Percentiles rank a stretch among this genome's conserved stretches.
Conservation (phyloP, 345 rosid genomes). For the Nephelium lappaceum region DNA sequence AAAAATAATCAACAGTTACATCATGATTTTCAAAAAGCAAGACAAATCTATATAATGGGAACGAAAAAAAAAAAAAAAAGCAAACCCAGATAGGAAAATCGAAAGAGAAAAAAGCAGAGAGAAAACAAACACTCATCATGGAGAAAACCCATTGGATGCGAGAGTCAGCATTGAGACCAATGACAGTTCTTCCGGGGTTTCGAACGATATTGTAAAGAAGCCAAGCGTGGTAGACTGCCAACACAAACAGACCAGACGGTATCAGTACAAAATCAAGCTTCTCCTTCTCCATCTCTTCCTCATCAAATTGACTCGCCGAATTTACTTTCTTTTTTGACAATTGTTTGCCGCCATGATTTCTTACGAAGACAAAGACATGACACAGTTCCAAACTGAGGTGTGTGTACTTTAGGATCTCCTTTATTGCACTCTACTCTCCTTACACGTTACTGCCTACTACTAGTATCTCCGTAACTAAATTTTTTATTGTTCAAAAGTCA, state of each 20-base stretch:
- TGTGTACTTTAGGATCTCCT: too few relatives aligned
- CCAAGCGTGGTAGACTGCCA: constrained; percentile 52
- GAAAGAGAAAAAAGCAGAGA: background rate
- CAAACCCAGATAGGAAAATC: background rate
- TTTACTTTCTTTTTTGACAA: too few relatives aligned
- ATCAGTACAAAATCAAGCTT: constrained; percentile 45
- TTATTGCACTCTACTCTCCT: too few relatives aligned
- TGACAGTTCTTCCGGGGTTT: constrained; percentile 47
- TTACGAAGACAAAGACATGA: too few relatives aligned
- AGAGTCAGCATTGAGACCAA: constrained; percentile 81
- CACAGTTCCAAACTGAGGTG: too few relatives aligned
- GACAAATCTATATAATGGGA: background rate
- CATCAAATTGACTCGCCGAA: background rate
- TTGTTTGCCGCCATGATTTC: too few relatives aligned
- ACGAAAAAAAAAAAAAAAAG: background rate
- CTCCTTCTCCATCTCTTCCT: constrained; percentile 42
- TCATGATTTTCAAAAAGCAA: too few relatives aligned
- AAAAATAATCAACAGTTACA: too few relatives aligned
- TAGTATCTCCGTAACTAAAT: too few relatives aligned
- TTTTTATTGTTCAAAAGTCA: too few relatives aligned
- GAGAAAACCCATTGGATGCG: constrained; percentile 82
- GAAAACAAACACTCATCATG: constrained; percentile 63
- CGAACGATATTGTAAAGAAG: constrained; percentile 41
- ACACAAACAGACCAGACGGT: constrained; percentile 43
- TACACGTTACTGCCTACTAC: too few relatives aligned